Percentiles rank a stretch among this genome's conserved stretches.
phyloP scores from a whole-genome alignment of 495 filamentous ascomycete genomes.

The Trichoderma gamsii region DNA sequence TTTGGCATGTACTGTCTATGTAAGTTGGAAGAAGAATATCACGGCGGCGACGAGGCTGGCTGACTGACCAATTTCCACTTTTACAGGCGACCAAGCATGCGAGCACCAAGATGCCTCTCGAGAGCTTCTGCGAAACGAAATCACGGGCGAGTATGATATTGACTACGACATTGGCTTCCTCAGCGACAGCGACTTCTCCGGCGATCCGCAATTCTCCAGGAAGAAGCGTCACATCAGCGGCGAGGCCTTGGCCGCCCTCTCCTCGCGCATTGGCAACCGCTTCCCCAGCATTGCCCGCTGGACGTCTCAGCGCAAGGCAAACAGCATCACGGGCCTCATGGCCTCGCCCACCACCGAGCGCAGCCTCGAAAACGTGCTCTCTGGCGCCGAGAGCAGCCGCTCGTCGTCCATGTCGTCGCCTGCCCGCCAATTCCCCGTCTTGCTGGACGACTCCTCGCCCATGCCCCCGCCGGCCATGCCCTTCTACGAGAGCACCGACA shows the following conservation, averaged over 20 bases:
- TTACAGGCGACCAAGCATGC: conserved; percentile 28
- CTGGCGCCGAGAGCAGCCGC: conserved; percentile 52
- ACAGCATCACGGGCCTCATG: conserved; percentile 25
- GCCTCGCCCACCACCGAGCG: conserved; percentile 44
- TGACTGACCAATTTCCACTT: neutral
- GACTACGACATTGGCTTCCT: conserved; percentile 58
- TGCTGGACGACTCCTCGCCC: conserved; percentile 10
- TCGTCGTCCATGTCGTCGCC: conserved; percentile 66
- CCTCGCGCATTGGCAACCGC: conserved; percentile 61
- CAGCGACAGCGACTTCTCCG: conserved; percentile 53
- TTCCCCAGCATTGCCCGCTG: conserved; percentile 68
- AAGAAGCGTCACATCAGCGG: conserved; percentile 56
- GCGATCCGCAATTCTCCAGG: conserved; percentile 41
- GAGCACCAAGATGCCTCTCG: conserved; percentile 27
- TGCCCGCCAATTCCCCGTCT: conserved; percentile 23
- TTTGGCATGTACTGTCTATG: conserved; percentile 48
- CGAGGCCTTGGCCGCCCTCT: conserved; percentile 57
- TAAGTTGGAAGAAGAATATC: conserved; percentile 26
- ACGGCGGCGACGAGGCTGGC: neutral
- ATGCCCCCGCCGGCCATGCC: conserved; percentile 48
- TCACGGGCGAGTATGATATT: conserved; percentile 27
- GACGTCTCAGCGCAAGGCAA: conserved; percentile 51
- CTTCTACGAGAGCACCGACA: conserved; percentile 48
- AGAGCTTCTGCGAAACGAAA: conserved; percentile 34
- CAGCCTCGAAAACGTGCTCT: conserved; percentile 36